Evolutionary conservation across 192 early-diverging fungal species (phyloP).

Genomic region (Coemansia sp.): DNA sequence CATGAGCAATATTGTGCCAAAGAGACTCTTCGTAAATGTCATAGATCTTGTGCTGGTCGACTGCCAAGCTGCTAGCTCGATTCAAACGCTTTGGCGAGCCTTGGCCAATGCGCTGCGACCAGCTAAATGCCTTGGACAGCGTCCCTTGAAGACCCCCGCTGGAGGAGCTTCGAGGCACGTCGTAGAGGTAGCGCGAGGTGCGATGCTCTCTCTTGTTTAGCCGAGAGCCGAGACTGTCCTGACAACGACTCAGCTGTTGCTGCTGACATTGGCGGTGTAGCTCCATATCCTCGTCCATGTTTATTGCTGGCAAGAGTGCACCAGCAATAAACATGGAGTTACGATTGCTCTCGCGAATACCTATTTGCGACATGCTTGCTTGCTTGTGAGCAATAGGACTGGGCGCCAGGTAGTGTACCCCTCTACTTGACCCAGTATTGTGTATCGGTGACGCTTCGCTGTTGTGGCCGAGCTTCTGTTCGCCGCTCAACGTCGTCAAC

Average conservation of each 20-base stretch:
- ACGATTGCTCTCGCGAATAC: constrained; percentile 21
- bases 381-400: constrained; percentile 23
- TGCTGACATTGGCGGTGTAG: background rate
- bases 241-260: background rate
- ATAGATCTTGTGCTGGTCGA: constrained; percentile 51
- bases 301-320: constrained; percentile 17
- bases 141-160: constrained; percentile 23
- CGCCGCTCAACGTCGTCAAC: background rate
- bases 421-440: background rate
- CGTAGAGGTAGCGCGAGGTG: constrained; percentile 43
- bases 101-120: constrained; percentile 37
- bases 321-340: constrained; percentile 45
- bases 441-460: background rate
- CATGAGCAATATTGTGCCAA: constrained; percentile 28
- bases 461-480: background rate
- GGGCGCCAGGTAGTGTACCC: background rate
- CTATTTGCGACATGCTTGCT: constrained; percentile 40
- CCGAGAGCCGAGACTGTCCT: constrained; percentile 7
- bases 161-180: constrained; percentile 21
- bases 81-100: constrained; percentile 5
- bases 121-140: constrained; percentile 26
- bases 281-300: background rate
- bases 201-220: constrained; percentile 12
- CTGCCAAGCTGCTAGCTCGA: constrained; percentile 14
- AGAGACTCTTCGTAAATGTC: constrained; percentile 51